These are phyloP conservation scores for Lachancea waltii DNA, from an alignment of 805 yeast genomes.

Conservation along the genomic window DNA sequence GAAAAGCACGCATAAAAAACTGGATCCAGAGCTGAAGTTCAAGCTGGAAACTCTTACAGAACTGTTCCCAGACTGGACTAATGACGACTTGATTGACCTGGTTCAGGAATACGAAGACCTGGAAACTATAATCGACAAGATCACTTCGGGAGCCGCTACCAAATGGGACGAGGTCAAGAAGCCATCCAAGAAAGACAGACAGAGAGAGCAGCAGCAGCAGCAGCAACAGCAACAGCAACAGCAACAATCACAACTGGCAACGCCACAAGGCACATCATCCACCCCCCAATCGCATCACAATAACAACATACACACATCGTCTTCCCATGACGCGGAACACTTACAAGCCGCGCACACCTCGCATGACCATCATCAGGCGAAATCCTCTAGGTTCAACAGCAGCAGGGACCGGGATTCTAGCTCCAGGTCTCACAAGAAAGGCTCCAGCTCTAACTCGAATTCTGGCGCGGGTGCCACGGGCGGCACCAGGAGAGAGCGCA, in stretches of 20 bases:
- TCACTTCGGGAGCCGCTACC: conserved; percentile 81
- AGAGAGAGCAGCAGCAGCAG: conserved; percentile 21
- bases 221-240: conserved; percentile 15
- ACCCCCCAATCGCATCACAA: conserved; percentile 6
- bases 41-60: conserved; percentile 60
- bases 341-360: conserved; percentile 1
- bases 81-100: conserved; percentile 71
- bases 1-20: conserved; percentile 17
- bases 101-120: conserved; percentile 72
- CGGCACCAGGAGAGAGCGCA: conserved; percentile 1
- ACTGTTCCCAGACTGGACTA: conserved; percentile 92
- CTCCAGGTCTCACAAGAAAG: conserved; percentile 7
- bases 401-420: conserved; percentile 4
- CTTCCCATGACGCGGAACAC: conserved; percentile 7
- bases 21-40: conserved; percentile 30
- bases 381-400: conserved; percentile 8
- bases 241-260: conserved; percentile 15
- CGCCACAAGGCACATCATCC: conserved; percentile 15
- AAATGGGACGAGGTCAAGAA: conserved; percentile 92
- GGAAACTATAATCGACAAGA: conserved; percentile 76
- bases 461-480: not conserved
- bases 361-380: conserved; percentile 8
- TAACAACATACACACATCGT: conserved; percentile 6
- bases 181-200: conserved; percentile 48
- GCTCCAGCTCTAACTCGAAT: not conserved